Conservation (phyloP, 2,329 filamentous ascomycete genomes). For the Zymoseptoria pseudotritici region DNA sequence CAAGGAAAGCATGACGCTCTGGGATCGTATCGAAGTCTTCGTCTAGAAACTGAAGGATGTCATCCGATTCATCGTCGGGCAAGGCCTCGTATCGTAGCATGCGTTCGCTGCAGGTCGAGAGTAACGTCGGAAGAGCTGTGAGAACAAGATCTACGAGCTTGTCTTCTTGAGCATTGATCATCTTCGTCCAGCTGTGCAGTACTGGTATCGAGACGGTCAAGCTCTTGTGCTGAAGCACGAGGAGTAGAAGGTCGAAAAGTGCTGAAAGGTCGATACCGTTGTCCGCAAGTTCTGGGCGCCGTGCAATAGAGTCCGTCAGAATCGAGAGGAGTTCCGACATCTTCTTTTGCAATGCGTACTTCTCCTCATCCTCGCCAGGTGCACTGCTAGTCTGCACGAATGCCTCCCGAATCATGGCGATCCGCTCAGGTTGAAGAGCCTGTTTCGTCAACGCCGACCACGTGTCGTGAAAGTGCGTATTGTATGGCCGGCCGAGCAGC, state of each 20-base stretch:
- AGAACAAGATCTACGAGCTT: constrained; percentile 55
- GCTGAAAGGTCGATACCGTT: constrained; percentile 59
- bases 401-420: constrained; percentile 24
- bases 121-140: constrained; percentile 61
- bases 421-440: constrained; percentile 23
- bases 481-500: constrained; percentile 34
- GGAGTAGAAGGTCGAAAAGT: constrained; percentile 72
- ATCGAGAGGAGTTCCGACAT: constrained; percentile 88
- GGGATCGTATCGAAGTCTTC: constrained; percentile 94
- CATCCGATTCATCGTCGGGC: constrained; percentile 71
- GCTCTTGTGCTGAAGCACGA: constrained; percentile 75
- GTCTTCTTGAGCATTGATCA: constrained; percentile 66
- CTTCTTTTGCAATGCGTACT: constrained; percentile 88
- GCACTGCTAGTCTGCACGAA: constrained; percentile 22
- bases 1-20: constrained; percentile 88
- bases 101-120: constrained; percentile 76
- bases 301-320: constrained; percentile 74
- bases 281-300: constrained; percentile 57
- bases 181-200: constrained; percentile 78
- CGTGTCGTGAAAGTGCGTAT: constrained; percentile 63
- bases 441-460: constrained; percentile 25
- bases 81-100: constrained; percentile 82
- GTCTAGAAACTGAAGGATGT: constrained; percentile 72
- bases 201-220: constrained; percentile 89
- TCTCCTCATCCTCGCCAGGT: constrained; percentile 76